Conservation (phyloP, 2,329 filamentous ascomycete genomes). For the Endocalyx cinctus region DNA sequence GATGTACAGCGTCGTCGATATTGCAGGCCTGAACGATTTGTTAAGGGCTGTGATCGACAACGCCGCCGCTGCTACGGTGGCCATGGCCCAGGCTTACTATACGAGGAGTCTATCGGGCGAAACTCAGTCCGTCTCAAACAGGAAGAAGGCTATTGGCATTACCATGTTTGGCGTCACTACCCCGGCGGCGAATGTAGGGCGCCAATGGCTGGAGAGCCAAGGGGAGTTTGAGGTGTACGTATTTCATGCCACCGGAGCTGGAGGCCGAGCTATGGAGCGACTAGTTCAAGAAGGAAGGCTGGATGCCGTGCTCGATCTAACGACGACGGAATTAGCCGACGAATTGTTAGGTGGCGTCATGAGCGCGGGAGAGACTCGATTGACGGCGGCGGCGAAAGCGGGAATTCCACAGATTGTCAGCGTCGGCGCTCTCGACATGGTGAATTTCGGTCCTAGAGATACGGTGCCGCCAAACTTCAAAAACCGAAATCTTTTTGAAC, state of each 20-base stretch:
- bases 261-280: slow-evolving; percentile 65
- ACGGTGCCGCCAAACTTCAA: slow-evolving; percentile 46
- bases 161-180: slow-evolving; percentile 77
- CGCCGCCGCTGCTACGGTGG: slow-evolving; percentile 56
- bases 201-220: slow-evolving; percentile 41
- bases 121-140: background rate
- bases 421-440: slow-evolving; percentile 50
- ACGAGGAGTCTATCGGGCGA: slow-evolving; percentile 5
- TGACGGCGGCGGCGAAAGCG: slow-evolving; percentile 51
- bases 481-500: slow-evolving; percentile 51
- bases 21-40: slow-evolving; percentile 60
- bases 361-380: slow-evolving; percentile 50
- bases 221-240: slow-evolving; percentile 56
- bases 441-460: slow-evolving; percentile 22
- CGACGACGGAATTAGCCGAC: slow-evolving; percentile 66
- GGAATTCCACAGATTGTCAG: slow-evolving; percentile 52
- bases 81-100: slow-evolving; percentile 48
- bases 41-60: slow-evolving; percentile 56
- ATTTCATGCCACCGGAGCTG: slow-evolving; percentile 67
- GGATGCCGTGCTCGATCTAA: slow-evolving; percentile 65
- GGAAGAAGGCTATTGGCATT: slow-evolving; percentile 52
- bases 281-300: slow-evolving; percentile 53
- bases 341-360: slow-evolving; percentile 59
- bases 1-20: slow-evolving; percentile 68
- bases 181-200: slow-evolving; percentile 54